Conservation (phyloP, 2,329 filamentous ascomycete genomes). For the Aspergillus glaucus region DNA sequence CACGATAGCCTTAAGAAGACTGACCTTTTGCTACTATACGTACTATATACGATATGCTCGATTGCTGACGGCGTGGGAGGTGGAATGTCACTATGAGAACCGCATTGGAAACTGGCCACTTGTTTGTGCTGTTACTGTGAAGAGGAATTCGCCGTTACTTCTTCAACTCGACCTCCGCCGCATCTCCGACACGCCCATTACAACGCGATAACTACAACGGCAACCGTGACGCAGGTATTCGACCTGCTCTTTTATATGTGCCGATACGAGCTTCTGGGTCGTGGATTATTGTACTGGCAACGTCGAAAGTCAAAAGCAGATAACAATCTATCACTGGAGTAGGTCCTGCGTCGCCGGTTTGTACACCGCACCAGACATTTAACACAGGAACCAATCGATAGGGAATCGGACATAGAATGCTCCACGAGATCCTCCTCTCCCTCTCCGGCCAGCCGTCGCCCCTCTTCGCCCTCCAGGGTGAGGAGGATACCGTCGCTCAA, state of each 20-base stretch:
- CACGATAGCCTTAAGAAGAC: conserved; percentile 5
- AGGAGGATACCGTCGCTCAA: conserved; percentile 46
- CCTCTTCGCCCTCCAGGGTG: conserved; percentile 58
- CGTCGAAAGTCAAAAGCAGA: conserved; percentile 21
- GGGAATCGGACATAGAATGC: conserved; percentile 55
- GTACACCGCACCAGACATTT: too few species aligned
- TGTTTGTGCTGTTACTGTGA: too few species aligned
- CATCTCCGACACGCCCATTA: conserved; percentile 8
- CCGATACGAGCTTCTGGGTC: conserved; percentile 41
- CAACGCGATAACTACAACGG: background rate
- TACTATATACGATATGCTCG: background rate
- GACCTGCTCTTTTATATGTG: conserved; percentile 31
- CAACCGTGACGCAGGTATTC: conserved; percentile 2
- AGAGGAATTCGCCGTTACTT: too few species aligned
- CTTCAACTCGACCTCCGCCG: background rate
- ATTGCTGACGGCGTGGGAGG: background rate
- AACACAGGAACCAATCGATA: conserved; percentile 5
- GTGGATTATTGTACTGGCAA: conserved; percentile 38
- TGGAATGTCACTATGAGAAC: background rate
- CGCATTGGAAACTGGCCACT: too few species aligned
- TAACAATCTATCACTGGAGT: conserved; percentile 22
- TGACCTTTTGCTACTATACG: background rate
- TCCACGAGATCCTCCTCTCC: conserved; percentile 96
- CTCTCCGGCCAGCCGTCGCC: conserved; percentile 90
- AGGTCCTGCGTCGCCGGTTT: conserved; percentile 3